Evolutionary conservation across 2,329 filamentous ascomycete genomes (phyloP), one percentile per base, ranked within the genome.

Genomic region (Venturiaceae sp.): DNA sequence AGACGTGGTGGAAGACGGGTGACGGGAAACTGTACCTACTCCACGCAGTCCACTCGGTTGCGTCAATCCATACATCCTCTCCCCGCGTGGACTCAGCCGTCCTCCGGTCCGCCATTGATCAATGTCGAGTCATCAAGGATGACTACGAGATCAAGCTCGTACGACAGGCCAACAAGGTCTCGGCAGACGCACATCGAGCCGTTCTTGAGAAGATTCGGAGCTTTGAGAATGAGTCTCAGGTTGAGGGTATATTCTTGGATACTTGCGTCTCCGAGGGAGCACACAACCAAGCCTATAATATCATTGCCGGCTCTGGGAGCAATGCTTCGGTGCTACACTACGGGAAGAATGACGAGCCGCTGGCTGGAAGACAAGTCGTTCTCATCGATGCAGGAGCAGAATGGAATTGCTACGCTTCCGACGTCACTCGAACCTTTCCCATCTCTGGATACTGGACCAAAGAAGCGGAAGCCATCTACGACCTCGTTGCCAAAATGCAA

Each of bases 281-380:
- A 3, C 87, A 87, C 62, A 77, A 83, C 55, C 89, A 95, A 75
- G 85, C 92, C 0, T 99, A 99, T 69, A 83, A 86, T 52, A 82
- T 91, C n/a, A 96, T 99, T 64, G 90, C 89, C 50, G 92, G 88
- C 1, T 84, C 87, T 1, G 92, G 92, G 1, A 69, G 78, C n/a
- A 94, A 94, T 67, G 91, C 88, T 5, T 85, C 87, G 14, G 92
- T 88, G 0, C 77, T 97, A 41, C 94, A 99, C 72, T 99, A 99
- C 71, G 81, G 82, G 46, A 83, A 81, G 57, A 97, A 99, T 69
- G 80, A 95, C 66, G 81, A 87, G 65, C 73, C 84, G 1, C 80
- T 97, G 19, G 74, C 75, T 2, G 83, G 85, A 28, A 81, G 85
- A 59, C 83, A 92, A 66, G 79, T 92, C 32, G 75, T 97, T 33